These are phyloP conservation scores for Syncephalis fuscata DNA, from an alignment of 371 early-diverging fungal species.

Conservation along the genomic window DNA sequence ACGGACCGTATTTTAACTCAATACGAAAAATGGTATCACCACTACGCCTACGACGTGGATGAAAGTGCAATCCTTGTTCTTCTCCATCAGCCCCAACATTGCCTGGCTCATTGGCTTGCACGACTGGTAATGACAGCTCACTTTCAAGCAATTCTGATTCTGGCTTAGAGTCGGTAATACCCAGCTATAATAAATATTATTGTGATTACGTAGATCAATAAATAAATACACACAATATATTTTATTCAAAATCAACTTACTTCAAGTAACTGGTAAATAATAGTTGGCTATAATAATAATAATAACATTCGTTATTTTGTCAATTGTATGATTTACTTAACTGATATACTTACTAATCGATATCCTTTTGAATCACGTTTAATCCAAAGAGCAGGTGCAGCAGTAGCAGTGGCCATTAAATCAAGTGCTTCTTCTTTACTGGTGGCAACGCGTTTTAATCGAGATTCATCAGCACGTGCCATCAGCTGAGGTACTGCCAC, in stretches of 20 bases:
- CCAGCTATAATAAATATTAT: slow-evolving; percentile 1
- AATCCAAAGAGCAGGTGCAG: slow-evolving; percentile 15
- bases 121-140: neutral
- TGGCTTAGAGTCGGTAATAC: neutral
- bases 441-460: too few relatives aligned
- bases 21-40: slow-evolving; percentile 34
- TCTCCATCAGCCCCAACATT: slow-evolving; percentile 37
- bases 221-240: neutral
- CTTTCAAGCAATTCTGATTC: neutral
- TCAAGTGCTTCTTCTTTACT: too few relatives aligned
- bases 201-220: neutral
- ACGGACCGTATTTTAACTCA: slow-evolving; percentile 60
- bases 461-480: too few relatives aligned
- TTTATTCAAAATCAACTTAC: too few relatives aligned
- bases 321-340: neutral
- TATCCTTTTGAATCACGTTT: slow-evolving; percentile 13
- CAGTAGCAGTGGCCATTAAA: slow-evolving; percentile 7
- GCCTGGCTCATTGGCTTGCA: slow-evolving; percentile 6
- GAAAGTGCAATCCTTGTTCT: slow-evolving; percentile 6
- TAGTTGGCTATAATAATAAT: slow-evolving; percentile 13
- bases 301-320: neutral
- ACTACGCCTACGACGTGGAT: slow-evolving; percentile 9
- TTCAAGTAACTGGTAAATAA: slow-evolving; percentile 17
- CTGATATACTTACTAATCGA: slow-evolving; percentile 12
- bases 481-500: too few relatives aligned